Evolutionary conservation across 2,329 filamentous ascomycete genomes (phyloP), one percentile per base, ranked within the genome.

Genomic region (Penicillium sp.): DNA sequence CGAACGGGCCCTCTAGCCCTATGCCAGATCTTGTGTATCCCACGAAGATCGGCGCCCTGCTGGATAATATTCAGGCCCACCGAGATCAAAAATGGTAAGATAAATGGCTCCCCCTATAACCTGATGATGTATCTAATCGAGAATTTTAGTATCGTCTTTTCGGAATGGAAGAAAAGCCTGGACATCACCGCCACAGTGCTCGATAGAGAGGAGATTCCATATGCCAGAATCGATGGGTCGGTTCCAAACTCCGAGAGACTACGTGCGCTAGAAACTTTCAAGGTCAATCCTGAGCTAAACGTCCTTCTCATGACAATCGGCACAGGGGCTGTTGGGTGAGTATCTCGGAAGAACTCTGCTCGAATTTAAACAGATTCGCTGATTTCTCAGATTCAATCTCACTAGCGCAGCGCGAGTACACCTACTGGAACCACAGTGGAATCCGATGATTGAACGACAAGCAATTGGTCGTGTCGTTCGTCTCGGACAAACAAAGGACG

Each of bases 401-500:
- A 59, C 55, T 6, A 43, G 44, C 3, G 58, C 56, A 31, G 52
- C 24, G 36, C 39, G 34, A 14, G 47, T 62, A 10, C 56, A 59
- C 70, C 89, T 96, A 63, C 94, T 96, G 90, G 92, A 96, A 71
- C 92, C 92, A 10, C 90, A 95, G 68, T 96, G 91, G 79, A 96
- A 96, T 67, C 92, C 92, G 0, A 91, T 90, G 0, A 89, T 90
- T 0, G 92, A 96, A 75, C 88, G 90, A 3, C 92, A 96, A 75
- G 92, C 92, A 5, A 83, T 96, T 8, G 92, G 96, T 69, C 88
- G 92, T 19, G 90, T 96, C 8, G 90, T 93, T 70, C 85, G 91
- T 11, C 78, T 94, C 4, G 91, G 92, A 1, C 92, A 96, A 77
- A 92, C 85, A 67, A 80, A 91, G 18, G 83, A 86, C 11, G 92